Percentiles rank a stretch among this genome's conserved stretches.
Evolutionary conservation across 2,329 filamentous ascomycete genomes (phyloP).

Genomic region (Beauveria sp.): DNA sequence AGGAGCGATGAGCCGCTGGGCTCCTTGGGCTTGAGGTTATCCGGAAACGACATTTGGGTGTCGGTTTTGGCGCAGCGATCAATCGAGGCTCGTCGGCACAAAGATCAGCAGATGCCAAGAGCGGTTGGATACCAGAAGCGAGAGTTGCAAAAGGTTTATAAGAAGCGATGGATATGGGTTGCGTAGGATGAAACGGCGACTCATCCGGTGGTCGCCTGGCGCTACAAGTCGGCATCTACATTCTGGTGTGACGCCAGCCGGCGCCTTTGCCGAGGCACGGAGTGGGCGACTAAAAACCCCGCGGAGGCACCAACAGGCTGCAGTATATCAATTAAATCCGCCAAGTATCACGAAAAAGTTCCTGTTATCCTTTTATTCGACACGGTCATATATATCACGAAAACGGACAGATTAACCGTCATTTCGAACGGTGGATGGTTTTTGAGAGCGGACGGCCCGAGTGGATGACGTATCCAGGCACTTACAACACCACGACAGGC

Average conservation of each 20-base stretch:
- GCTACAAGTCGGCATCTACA: not conserved
- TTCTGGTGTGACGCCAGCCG: not conserved
- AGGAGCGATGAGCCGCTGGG: slow-evolving; percentile 65
- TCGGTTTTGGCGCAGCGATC: not conserved
- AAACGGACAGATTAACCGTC: no score
- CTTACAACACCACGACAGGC: no score
- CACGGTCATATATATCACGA: no score
- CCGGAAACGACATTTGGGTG: slow-evolving; percentile 2
- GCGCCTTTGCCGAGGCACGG: slow-evolving; percentile 4
- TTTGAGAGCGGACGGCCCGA: no score
- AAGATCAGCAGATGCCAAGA: not conserved
- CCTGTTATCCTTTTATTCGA: no score
- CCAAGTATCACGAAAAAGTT: not conserved
- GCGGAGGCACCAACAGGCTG: not conserved
- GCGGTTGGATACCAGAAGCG: not conserved
- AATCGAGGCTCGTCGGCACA: not conserved
- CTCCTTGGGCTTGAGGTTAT: slow-evolving; percentile 34
- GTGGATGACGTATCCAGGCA: no score
- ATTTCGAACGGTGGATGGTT: no score
- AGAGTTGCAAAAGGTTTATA: not conserved
- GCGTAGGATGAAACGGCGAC: not conserved
- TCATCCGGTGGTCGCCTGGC: not conserved
- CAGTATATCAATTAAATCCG: not conserved
- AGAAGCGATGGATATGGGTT: not conserved
- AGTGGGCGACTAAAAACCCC: not conserved